These are phyloP conservation scores for Hypoxylon sp. DNA, from an alignment of 2,329 filamentous ascomycete genomes.

Conservation along the genomic window DNA sequence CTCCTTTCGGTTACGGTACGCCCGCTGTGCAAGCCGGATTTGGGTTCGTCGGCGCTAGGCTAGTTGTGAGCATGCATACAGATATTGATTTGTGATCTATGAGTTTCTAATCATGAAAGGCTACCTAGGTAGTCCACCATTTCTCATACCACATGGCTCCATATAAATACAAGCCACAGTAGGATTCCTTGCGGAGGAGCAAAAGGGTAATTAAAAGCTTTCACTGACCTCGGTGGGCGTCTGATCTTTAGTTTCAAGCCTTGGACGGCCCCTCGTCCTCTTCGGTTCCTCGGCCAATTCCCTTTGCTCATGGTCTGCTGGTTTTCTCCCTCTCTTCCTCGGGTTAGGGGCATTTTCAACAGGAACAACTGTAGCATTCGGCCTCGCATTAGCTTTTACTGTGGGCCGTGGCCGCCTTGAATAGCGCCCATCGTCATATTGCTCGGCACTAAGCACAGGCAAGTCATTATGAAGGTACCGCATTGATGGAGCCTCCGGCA, in stretches of 20 bases:
- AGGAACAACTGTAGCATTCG: constrained; percentile 35
- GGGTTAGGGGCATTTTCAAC: constrained; percentile 36
- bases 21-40: constrained; percentile 87
- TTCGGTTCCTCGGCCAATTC: constrained; percentile 66
- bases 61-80: constrained; percentile 39
- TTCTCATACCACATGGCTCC: not conserved
- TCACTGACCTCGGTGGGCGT: constrained; percentile 81
- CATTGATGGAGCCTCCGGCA: constrained; percentile 44
- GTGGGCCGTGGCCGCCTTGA: constrained; percentile 38
- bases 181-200: constrained; percentile 7
- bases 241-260: constrained; percentile 82
- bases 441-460: constrained; percentile 64
- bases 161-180: not conserved
- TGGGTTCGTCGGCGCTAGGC: constrained; percentile 83
- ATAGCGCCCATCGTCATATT: constrained; percentile 58
- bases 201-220: constrained; percentile 28
- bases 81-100: constrained; percentile 7
- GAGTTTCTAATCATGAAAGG: not conserved
- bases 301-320: constrained; percentile 52
- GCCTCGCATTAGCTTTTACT: constrained; percentile 40
- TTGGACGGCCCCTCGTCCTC: constrained; percentile 79
- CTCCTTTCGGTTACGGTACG: constrained; percentile 89
- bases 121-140: not conserved
- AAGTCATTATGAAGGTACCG: constrained; percentile 56
- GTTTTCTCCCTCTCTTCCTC: constrained; percentile 56